A percentile compares a stretch with the other conserved stretches of the same genome.
Evolutionary conservation across 495 filamentous ascomycete genomes (phyloP).

Genomic region (Venustampulla echinocandica): DNA sequence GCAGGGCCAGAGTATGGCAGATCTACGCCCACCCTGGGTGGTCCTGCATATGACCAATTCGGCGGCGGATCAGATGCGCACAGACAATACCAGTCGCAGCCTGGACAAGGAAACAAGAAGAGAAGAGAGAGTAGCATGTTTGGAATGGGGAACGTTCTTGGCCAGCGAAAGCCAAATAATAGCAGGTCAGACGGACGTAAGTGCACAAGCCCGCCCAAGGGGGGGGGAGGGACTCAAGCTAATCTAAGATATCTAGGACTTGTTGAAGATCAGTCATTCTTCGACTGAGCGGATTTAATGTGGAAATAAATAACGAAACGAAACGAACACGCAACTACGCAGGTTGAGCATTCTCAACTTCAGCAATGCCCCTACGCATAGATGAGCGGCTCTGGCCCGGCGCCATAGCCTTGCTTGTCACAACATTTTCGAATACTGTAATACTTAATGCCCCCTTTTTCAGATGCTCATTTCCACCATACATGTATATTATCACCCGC

Average conservation of each 20-base stretch:
- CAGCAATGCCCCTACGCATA: constrained; percentile 3
- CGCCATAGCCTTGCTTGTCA: constrained; percentile 9
- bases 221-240: background rate
- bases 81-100: constrained; percentile 21
- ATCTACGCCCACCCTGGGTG: constrained; percentile 29
- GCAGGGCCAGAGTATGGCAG: constrained; percentile 29
- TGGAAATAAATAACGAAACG: background rate
- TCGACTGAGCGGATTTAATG: constrained; percentile 15
- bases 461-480: background rate
- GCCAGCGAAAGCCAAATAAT: constrained; percentile 14
- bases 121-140: constrained; percentile 52
- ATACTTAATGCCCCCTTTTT: constrained; percentile 1
- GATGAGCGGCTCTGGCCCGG: constrained; percentile 17
- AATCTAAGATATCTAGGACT: constrained; percentile 14
- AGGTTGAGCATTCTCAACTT: background rate
- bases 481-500: background rate
- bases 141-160: constrained; percentile 32
- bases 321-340: background rate
- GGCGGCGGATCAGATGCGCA: constrained; percentile 11
- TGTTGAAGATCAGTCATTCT: constrained; percentile 24
- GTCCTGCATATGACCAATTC: constrained; percentile 28
- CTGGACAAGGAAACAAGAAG: constrained; percentile 37
- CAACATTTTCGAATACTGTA: constrained; percentile 6
- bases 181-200: constrained; percentile 20
- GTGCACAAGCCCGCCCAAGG: background rate